Evolutionary conservation across 805 yeast species (phyloP).

Genomic region (Vanderwaltozyma tropicalis): DNA sequence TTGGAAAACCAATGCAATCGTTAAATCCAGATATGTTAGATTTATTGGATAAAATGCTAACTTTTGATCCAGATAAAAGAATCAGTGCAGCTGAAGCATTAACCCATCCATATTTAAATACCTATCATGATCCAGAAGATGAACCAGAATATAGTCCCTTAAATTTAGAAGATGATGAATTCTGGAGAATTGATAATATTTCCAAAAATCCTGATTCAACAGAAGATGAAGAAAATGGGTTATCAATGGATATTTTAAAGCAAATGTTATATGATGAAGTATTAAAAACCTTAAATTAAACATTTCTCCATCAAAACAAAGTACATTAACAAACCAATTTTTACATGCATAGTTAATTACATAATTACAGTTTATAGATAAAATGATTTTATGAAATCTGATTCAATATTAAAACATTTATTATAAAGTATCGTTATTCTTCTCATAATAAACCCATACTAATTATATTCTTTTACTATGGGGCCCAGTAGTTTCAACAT

Average conservation of each 20-base stretch:
- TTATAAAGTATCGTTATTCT: too few relatives aligned
- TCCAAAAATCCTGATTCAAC: slow-evolving; percentile 13
- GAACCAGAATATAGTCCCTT: slow-evolving; percentile 43
- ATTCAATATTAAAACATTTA: too few relatives aligned
- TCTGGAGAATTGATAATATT: slow-evolving; percentile 35
- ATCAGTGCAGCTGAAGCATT: slow-evolving; percentile 67
- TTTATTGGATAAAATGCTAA: slow-evolving; percentile 55
- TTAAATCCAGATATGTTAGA: slow-evolving; percentile 44
- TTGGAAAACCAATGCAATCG: slow-evolving; percentile 10
- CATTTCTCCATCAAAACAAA: too few relatives aligned
- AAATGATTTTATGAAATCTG: too few relatives aligned
- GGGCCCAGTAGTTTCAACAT: too few relatives aligned
- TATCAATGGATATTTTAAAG: slow-evolving; percentile 64
- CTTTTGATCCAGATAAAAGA: slow-evolving; percentile 66
- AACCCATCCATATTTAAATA: slow-evolving; percentile 57
- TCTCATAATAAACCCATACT: too few relatives aligned
- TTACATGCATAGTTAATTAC: too few relatives aligned
- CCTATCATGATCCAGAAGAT: slow-evolving; percentile 63
- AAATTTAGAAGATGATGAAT: slow-evolving; percentile 26
- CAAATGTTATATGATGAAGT: slow-evolving; percentile 72
- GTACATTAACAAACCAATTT: too few relatives aligned
- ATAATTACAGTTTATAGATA: too few relatives aligned
- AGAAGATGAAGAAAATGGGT: slow-evolving; percentile 67
- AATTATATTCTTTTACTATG: too few relatives aligned
- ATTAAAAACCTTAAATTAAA: slow-evolving; percentile 36